Conservation (phyloP, 306 rosid genomes). For the Quercus ilex region DNA sequence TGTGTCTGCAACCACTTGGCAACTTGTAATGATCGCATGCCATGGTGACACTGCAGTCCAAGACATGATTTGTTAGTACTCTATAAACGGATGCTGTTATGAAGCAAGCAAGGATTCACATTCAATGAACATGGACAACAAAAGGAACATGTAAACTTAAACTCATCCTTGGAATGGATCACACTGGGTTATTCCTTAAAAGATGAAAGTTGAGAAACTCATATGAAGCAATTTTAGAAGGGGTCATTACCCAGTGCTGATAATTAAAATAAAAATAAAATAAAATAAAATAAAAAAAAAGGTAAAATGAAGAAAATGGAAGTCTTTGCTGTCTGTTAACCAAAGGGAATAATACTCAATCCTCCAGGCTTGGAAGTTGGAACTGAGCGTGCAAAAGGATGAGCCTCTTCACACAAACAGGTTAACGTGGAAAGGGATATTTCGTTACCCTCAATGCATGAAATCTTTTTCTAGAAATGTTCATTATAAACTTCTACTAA, state of each 20-base stretch:
- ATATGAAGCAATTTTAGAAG: background rate
- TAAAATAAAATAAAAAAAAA: background rate
- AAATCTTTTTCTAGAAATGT: background rate
- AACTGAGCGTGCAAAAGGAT: too few species aligned
- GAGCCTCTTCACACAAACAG: too few species aligned
- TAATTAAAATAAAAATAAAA: too few species aligned
- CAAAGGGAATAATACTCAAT: too few species aligned
- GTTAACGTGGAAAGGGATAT: background rate
- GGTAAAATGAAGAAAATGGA: background rate
- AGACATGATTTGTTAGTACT: constrained; percentile 14
- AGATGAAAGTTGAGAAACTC: background rate
- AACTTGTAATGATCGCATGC: constrained; percentile 80
- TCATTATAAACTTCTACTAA: background rate
- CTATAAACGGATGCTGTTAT: background rate
- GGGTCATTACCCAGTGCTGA: background rate
- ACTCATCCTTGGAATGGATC: background rate
- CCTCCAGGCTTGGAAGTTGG: too few species aligned
- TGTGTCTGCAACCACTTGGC: constrained; percentile 86
- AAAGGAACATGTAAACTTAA: background rate
- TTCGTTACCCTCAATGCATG: background rate
- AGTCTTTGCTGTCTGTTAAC: background rate
- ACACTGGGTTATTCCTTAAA: background rate
- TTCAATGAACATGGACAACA: background rate
- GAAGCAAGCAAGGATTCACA: background rate
- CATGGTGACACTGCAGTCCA: constrained; percentile 92